Evolutionary conservation across 73 alveolate species (phyloP), one percentile per base, ranked within the genome.

Genomic region (Paramecium biaurelia): DNA sequence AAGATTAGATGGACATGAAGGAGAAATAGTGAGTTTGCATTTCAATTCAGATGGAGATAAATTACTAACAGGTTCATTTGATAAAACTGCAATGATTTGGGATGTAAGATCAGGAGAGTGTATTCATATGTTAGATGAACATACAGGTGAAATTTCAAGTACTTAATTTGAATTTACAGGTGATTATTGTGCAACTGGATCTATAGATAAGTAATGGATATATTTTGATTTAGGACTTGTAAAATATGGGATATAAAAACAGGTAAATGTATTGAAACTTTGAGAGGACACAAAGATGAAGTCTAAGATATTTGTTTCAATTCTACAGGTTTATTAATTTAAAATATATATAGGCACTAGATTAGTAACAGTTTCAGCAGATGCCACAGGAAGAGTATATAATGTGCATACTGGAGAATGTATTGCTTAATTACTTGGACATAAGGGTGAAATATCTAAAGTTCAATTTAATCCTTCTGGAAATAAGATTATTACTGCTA

Each of bases 11-110:
- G 99, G 99, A 14, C 99, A 96, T 95, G 96, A 96, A 56, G 99
- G 99, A 2, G 99, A 99, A 96, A 98, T 99, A 41, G 99, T 99
- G 24, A 92, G 99, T 63, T 92, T 98, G 86, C 96, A 98, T 86
- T 99, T 98, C 97, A 99, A 99, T 93, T 95, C 99, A 28, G 99
- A 99, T 93, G 99, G 99, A 21, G 99, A 99, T 94, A 96, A 97
- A 85, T 89, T 99, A 86, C 92, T 99, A 86, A 99, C 99, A 24
- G 99, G 99, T 2, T 97, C 99, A 8, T 99, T 99, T 95, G 99
- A 99, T 95, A 96, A 97, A 87, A 99, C 99, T 0, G 99, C 99
- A 23, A 98, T 89, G 94, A 98, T 98, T 24, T 98, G 99, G 99
- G 99, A 98, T 89, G 97, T 98, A 26, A 85, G 97, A 96, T 97